Conservation (phyloP, 192 early-diverging fungal species). For the Umbelopsis isabellina region DNA sequence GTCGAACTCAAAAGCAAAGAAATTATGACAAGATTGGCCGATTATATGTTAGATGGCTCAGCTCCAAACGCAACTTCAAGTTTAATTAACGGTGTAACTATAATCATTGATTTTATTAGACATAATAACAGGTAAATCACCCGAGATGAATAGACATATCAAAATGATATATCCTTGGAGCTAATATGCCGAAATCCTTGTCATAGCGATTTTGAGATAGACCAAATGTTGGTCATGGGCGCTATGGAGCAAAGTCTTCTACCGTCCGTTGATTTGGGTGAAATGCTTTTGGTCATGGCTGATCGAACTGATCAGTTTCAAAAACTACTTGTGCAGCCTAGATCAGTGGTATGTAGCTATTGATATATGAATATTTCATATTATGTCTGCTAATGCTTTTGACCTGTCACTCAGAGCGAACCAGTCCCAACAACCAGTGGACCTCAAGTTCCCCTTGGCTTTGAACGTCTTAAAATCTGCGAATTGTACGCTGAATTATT, state of each 20-base stretch:
- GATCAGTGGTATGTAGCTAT: conserved; percentile 61
- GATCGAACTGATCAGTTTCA: conserved; percentile 78
- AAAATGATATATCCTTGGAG: neutral
- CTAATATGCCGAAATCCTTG: neutral
- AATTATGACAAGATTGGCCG: conserved; percentile 77
- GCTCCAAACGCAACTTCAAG: conserved; percentile 85
- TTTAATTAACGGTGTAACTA: conserved; percentile 91
- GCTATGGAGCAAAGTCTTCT: conserved; percentile 21
- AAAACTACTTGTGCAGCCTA: conserved; percentile 71
- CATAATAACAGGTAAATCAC: conserved; percentile 84
- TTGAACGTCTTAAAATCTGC: conserved; percentile 93
- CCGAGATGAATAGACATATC: neutral
- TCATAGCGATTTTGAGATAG: conserved; percentile 34
- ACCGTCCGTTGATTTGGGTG: conserved; percentile 67
- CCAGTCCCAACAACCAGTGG: conserved; percentile 80
- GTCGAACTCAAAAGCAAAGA: conserved; percentile 56
- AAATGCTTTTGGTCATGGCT: conserved; percentile 87
- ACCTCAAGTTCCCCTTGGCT: conserved; percentile 83
- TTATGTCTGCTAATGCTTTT: neutral
- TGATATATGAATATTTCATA: neutral
- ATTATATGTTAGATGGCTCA: conserved; percentile 82
- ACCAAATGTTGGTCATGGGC: conserved; percentile 31
- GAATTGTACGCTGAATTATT: conserved; percentile 98
- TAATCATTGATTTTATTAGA: conserved; percentile 97
- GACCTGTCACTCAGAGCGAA: conserved; percentile 39